A percentile compares a stretch with the other conserved stretches of the same genome.
Conservation (phyloP, 441 rosid species). For the Gossypium lobatum region DNA sequence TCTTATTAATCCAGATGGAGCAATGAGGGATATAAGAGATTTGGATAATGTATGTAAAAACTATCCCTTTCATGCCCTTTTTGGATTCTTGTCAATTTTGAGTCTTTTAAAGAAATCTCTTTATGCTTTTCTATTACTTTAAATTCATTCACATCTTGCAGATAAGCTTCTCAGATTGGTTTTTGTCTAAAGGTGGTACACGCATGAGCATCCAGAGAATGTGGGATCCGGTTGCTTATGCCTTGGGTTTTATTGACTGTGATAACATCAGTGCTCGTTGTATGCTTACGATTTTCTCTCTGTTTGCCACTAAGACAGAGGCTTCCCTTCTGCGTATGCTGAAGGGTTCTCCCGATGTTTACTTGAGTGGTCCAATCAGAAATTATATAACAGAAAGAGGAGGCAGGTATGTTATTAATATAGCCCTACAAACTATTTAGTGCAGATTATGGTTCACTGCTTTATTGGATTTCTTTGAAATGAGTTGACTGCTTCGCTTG, state of each 20-base stretch:
- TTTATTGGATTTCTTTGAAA: neutral
- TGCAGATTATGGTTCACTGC: neutral
- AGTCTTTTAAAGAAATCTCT: neutral
- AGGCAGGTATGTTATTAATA: constrained; percentile 55
- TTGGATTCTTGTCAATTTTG: neutral
- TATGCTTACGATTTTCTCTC: constrained; percentile 96
- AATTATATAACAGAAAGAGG: constrained; percentile 82
- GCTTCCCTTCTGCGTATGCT: constrained; percentile 98
- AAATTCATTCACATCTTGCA: constrained; percentile 28
- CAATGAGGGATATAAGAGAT: constrained; percentile 77
- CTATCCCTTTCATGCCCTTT: neutral
- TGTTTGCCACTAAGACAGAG: constrained; percentile 97
- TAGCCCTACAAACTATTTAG: neutral
- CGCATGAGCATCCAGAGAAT: constrained; percentile 82
- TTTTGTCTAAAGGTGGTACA: constrained; percentile 94
- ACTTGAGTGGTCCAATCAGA: constrained; percentile 92
- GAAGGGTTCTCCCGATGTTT: constrained; percentile 94
- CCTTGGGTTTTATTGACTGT: constrained; percentile 95
- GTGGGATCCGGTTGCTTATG: constrained; percentile 99
- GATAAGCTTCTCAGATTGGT: constrained; percentile 98
- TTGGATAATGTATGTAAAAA: constrained; percentile 66
- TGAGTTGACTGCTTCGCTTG: neutral
- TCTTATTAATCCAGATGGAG: constrained; percentile 83
- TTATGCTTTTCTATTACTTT: neutral
- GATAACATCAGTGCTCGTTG: constrained; percentile 99